phyloP scores from a whole-genome alignment of 495 filamentous ascomycete species.

The Acidiella bohemica region DNA sequence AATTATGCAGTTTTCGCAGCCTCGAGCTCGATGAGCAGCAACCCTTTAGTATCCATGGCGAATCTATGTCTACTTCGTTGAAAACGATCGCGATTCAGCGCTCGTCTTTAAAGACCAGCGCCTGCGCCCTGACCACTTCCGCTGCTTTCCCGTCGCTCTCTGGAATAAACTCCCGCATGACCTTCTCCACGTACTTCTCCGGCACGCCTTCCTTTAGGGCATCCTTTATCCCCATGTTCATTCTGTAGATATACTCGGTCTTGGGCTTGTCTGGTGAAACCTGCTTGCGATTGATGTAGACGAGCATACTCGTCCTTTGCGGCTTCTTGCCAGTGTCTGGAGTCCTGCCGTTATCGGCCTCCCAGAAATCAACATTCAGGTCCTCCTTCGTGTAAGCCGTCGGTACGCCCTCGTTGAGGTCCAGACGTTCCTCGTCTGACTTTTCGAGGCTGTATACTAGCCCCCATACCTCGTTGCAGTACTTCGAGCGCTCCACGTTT shows the following conservation, averaged over 20 bases:
- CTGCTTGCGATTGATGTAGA: constrained; percentile 44
- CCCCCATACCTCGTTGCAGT: constrained; percentile 32
- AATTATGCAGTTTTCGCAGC: too few relatives aligned
- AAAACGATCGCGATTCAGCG: too few relatives aligned
- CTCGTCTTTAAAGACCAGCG: constrained; percentile 25
- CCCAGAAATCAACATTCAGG: constrained; percentile 33
- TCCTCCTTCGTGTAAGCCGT: constrained; percentile 37
- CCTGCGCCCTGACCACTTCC: constrained; percentile 22
- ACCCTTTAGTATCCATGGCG: too few relatives aligned
- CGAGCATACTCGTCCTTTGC: constrained; percentile 30
- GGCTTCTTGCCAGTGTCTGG: constrained; percentile 19
- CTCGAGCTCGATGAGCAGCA: too few relatives aligned
- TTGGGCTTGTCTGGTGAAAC: constrained; percentile 33
- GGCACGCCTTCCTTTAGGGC: constrained; percentile 45
- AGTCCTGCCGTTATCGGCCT: constrained; percentile 29
- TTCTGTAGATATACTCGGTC: constrained; percentile 51
- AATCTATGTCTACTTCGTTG: too few relatives aligned
- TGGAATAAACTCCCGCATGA: constrained; percentile 46
- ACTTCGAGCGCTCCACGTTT: background rate
- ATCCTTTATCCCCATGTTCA: constrained; percentile 55
- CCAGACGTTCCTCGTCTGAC: constrained; percentile 36
- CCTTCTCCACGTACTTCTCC: constrained; percentile 39
- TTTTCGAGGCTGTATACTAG: constrained; percentile 37
- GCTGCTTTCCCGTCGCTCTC: constrained; percentile 11
- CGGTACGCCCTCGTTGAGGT: constrained; percentile 46